Conservation (phyloP, 768 basidiomycete genomes). For the Leccinum pellstonianum region DNA sequence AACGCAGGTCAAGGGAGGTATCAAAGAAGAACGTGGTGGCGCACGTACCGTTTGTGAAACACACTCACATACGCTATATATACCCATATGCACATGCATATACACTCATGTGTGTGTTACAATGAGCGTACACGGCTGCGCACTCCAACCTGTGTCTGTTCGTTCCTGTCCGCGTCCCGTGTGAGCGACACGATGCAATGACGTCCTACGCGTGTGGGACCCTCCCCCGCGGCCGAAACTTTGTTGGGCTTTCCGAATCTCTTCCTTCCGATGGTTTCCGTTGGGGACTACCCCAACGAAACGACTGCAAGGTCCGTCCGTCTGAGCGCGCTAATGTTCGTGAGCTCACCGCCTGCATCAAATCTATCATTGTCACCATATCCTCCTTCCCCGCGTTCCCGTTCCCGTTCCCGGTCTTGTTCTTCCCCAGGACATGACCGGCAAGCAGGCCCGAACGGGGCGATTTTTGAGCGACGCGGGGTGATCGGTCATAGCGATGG, state of each 20-base stretch:
- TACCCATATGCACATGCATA: neutral
- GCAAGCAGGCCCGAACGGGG: neutral
- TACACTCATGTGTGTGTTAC: neutral
- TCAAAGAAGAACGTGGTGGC: neutral
- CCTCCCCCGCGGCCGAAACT: neutral
- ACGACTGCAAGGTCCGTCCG: neutral
- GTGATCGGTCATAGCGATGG: neutral
- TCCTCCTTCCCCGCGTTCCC: neutral
- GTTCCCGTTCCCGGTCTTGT: neutral
- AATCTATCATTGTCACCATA: neutral
- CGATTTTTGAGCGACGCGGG: neutral
- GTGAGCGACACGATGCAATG: neutral
- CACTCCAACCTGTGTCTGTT: neutral
- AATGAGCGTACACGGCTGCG: neutral
- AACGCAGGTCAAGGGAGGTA: neutral
- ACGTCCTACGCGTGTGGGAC: neutral
- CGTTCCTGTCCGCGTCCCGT: neutral
- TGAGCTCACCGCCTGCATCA: neutral
- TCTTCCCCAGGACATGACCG: neutral
- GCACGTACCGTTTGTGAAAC: neutral
- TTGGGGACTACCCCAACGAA: neutral
- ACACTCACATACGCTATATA: neutral
- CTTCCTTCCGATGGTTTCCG: neutral
- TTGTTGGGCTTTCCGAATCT: neutral
- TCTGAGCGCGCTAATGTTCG: neutral